Percentiles rank a stretch among this genome's conserved stretches.
phyloP scores from a whole-genome alignment of 2,329 filamentous ascomycete species.

The Pseudogymnoascus sp. region DNA sequence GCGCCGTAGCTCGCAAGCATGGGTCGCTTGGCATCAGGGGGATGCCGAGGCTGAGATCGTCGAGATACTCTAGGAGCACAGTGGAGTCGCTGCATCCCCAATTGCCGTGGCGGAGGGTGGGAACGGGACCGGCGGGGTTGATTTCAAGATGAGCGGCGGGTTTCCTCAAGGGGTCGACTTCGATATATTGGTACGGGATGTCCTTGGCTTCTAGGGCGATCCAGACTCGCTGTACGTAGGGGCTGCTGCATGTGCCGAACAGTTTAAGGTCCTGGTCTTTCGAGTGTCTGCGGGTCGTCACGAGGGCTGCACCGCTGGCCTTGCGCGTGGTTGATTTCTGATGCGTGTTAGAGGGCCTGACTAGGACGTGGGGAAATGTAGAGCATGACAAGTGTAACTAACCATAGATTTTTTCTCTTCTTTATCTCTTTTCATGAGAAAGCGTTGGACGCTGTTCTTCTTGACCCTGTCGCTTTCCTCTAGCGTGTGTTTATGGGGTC shows the following conservation, averaged over 20 bases:
- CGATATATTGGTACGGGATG: constrained; percentile 76
- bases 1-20: constrained; percentile 63
- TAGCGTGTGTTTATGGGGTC: constrained; percentile 67
- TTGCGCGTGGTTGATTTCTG: constrained; percentile 66
- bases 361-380: constrained; percentile 10
- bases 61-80: constrained; percentile 80
- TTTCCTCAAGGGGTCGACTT: constrained; percentile 66
- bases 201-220: constrained; percentile 77
- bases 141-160: constrained; percentile 64
- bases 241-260: constrained; percentile 65
- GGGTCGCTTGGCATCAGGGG: constrained; percentile 60
- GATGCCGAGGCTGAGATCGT: constrained; percentile 58
- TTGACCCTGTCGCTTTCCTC: constrained; percentile 72
- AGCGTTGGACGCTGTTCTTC: constrained; percentile 69
- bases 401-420: constrained; percentile 55
- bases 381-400: constrained; percentile 26
- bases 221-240: constrained; percentile 84
- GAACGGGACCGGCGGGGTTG: constrained; percentile 69
- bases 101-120: constrained; percentile 67
- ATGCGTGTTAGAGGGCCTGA: constrained; percentile 22
- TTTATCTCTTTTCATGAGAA: constrained; percentile 56
- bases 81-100: constrained; percentile 79
- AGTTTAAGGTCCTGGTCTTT: constrained; percentile 66
- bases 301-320: constrained; percentile 62
- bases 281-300: constrained; percentile 63